Conservation (phyloP, 1,139 yeast species). For the Magnusiomyces suaveolens region DNA sequence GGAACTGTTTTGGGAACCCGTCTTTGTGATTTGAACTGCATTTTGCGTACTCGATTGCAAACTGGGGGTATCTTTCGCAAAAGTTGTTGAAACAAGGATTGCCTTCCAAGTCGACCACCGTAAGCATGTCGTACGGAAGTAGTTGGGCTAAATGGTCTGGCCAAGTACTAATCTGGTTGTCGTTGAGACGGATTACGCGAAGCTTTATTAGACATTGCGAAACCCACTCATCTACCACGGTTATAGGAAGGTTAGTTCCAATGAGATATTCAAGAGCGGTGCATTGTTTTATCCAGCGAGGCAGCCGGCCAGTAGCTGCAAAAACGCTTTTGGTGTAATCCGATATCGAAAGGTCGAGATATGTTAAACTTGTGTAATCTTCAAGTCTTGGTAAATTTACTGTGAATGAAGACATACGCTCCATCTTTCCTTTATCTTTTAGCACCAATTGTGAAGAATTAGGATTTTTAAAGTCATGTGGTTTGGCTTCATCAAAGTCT, state of each 20-base stretch:
- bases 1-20: not conserved
- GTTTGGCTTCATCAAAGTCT: too few relatives aligned
- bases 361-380: constrained; percentile 15
- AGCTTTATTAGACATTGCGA: constrained; percentile 21
- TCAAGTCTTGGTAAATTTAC: not conserved
- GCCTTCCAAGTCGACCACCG: constrained; percentile 27
- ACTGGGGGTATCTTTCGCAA: constrained; percentile 15
- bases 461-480: too few relatives aligned
- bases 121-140: constrained; percentile 20
- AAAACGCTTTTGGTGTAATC: constrained; percentile 18
- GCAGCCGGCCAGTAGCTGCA: constrained; percentile 25
- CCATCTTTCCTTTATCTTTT: too few relatives aligned
- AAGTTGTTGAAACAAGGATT: constrained; percentile 23
- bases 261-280: constrained; percentile 22
- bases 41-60: constrained; percentile 14
- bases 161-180: constrained; percentile 27
- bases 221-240: constrained; percentile 28
- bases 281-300: constrained; percentile 25
- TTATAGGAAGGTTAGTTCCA: constrained; percentile 23
- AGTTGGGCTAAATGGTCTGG: constrained; percentile 26
- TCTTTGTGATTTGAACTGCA: not conserved
- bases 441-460: too few relatives aligned
- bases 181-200: constrained; percentile 22
- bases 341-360: constrained; percentile 22
- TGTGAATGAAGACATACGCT: not conserved